These are phyloP conservation scores for Pseudognaphalium luteoalbum DNA, from an alignment of 129 eudicot species.

Conservation along the genomic window DNA sequence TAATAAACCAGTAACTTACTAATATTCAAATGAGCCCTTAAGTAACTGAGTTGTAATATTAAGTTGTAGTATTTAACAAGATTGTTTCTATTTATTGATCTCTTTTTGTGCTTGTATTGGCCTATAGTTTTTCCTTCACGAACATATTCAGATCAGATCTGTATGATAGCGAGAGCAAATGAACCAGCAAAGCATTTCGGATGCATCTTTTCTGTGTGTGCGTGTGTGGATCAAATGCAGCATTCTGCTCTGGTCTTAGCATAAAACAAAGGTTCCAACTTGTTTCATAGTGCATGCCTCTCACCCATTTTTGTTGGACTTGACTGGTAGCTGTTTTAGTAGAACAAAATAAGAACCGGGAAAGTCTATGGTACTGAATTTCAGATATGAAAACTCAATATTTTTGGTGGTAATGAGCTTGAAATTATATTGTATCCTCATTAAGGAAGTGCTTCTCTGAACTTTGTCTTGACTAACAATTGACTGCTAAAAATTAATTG, in stretches of 20 bases:
- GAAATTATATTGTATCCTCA: background rate
- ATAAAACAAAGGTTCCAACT: conserved; percentile 4
- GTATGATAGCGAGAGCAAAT: conserved; percentile 81
- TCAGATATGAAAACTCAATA: conserved; percentile 27
- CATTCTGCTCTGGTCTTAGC: conserved; percentile 21
- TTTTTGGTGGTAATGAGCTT: conserved; percentile 22
- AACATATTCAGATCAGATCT: conserved; percentile 63
- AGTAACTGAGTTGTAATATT: background rate
- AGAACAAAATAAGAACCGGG: conserved; percentile 28
- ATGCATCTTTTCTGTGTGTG: conserved; percentile 1
- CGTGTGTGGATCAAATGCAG: conserved; percentile 27
- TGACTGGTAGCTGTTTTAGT: conserved; percentile 18
- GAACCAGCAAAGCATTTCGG: conserved; percentile 20
- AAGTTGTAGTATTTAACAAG: background rate
- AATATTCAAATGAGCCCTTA: background rate
- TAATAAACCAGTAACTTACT: background rate
- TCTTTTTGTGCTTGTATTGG: conserved; percentile 2
- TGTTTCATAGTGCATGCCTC: conserved; percentile 14
- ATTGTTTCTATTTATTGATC: background rate
- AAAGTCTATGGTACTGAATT: conserved; percentile 9
- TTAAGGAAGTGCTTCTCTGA: background rate
- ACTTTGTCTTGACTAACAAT: background rate
- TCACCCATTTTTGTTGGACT: conserved; percentile 26
- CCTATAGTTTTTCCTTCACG: conserved; percentile 41
- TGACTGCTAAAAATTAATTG: background rate